Base-by-base conservation (phyloP, 306 rosid genomes). In the Delonix regia region DNA sequence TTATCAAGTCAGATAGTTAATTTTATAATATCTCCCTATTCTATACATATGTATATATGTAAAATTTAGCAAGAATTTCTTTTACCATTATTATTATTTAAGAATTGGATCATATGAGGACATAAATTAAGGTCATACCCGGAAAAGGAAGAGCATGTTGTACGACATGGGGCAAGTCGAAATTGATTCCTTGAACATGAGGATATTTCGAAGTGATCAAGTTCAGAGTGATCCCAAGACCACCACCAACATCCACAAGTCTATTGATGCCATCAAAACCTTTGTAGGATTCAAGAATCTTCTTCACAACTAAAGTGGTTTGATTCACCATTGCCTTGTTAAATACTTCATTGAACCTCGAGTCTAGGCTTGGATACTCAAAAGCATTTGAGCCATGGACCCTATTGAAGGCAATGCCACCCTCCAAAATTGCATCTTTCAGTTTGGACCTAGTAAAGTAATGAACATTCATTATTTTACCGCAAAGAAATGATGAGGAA, bases 171-270 rank as follows among this genome's bases (percentile, higher is more conserved):
- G 90, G 56, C 89, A 90, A 61, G 51, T 83, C 86, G 4, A 69
- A 83, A 69, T 83, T 83, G 69, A 83, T 33, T 24, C 57, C 83
- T 65, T 88, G 71, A 2, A 89, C 80, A 33, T 81, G 79, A 56
- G 87, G 88, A 78, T 90, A 84, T 61, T 75, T 83, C 21, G 93
- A 82, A 48, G 87, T 87, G 72, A 92, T 88, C 41, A 84, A 11
- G 55, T 60, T 84, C 19, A 88, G 83, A 19, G 57, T 81, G 8
- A 77, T 74, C 34, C 92, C 96, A 13, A 87, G 69, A 33, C 92
- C 89, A 34, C 91, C 91, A 21, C 96, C 93, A 71, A 90, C 89
- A 76, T 92, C 94, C 30, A 89, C 91, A 8, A 89, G 77, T 65
- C 34, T 84, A 14, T 75, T 78, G 3, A 89, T 39, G 14, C 72